phyloP scores from a whole-genome alignment of 2,329 filamentous ascomycete species.

The Penicillium sp. region DNA sequence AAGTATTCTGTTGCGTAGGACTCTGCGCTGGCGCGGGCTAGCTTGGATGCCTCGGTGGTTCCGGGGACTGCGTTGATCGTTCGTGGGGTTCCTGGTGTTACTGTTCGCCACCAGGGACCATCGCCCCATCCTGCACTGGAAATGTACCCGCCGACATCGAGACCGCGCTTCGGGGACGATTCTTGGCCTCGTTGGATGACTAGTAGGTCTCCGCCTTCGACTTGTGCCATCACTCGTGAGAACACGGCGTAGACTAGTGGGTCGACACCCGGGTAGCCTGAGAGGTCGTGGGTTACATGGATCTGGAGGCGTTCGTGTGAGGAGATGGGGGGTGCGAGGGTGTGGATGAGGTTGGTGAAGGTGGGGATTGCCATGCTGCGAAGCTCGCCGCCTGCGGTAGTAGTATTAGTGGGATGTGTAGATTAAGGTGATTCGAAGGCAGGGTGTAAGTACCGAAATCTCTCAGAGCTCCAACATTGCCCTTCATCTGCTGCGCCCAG shows the following conservation, averaged over 20 bases:
- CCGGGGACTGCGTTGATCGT: conserved; percentile 81
- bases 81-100: conserved; percentile 64
- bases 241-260: conserved; percentile 91
- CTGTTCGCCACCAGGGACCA: conserved; percentile 88
- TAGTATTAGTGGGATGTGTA: background rate
- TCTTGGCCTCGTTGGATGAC: conserved; percentile 94
- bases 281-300: conserved; percentile 94
- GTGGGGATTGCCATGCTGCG: conserved; percentile 87
- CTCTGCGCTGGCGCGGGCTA: conserved; percentile 87
- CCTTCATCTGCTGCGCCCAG: conserved; percentile 92
- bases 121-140: conserved; percentile 74
- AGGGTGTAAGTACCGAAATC: conserved; percentile 65
- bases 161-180: conserved; percentile 69
- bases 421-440: background rate
- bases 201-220: conserved; percentile 92
- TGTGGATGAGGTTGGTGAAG: conserved; percentile 92
- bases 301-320: conserved; percentile 97
- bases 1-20: conserved; percentile 87
- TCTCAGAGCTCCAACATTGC: conserved; percentile 79
- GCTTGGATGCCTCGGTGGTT: conserved; percentile 83
- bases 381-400: conserved; percentile 75
- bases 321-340: conserved; percentile 92
- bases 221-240: conserved; percentile 96
- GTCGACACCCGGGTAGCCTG: conserved; percentile 92
- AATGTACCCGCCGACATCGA: conserved; percentile 41